Evolutionary conservation across 345 rosid genomes (phyloP).

Genomic region (Rubroshorea leprosula): DNA sequence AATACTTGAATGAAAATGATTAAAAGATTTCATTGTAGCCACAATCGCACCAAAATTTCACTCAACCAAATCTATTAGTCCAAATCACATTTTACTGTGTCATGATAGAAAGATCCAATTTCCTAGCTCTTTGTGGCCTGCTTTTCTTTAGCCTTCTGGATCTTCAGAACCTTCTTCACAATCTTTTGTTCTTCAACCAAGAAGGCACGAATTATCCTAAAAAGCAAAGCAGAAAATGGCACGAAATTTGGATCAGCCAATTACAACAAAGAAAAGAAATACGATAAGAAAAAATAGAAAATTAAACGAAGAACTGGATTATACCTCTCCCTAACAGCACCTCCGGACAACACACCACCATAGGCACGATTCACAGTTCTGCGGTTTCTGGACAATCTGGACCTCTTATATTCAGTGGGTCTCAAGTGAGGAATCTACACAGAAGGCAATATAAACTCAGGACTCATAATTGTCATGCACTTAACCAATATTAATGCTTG

Average conservation of each 20-base stretch:
- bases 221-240: neutral
- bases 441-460: neutral
- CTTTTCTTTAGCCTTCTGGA: slow-evolving; percentile 41
- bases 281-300: neutral
- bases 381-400: slow-evolving; percentile 57
- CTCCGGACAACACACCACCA: slow-evolving; percentile 69
- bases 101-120: neutral
- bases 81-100: neutral
- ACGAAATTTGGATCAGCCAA: neutral
- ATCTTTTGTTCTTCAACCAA: slow-evolving; percentile 44
- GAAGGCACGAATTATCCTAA: slow-evolving; percentile 41
- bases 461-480: neutral
- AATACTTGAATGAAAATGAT: slow-evolving; percentile 10
- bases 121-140: slow-evolving; percentile 26
- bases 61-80: neutral
- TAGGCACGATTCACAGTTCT: slow-evolving; percentile 58
- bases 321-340: slow-evolving; percentile 70
- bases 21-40: slow-evolving; percentile 12
- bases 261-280: too few relatives aligned
- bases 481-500: neutral
- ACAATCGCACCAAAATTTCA: slow-evolving; percentile 20
- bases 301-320: neutral
- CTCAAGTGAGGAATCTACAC: slow-evolving; percentile 71
- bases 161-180: slow-evolving; percentile 43
- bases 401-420: slow-evolving; percentile 63